Conservation (phyloP, 805 yeast genomes). For the Nakazawaea laoshanensis region DNA sequence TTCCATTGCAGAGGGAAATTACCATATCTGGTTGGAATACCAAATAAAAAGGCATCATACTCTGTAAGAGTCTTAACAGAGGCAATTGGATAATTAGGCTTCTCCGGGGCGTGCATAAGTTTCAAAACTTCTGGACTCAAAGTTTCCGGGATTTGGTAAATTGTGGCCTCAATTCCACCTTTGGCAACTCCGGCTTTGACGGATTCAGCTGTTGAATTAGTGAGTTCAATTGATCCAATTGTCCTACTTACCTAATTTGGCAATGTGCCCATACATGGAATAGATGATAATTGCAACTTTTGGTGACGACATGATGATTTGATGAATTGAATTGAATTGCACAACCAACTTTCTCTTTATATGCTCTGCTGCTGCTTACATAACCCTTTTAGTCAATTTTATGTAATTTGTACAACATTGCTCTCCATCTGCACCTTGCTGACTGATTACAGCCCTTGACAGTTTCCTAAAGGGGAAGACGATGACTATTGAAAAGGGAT, state of each 20-base stretch:
- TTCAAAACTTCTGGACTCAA: slow-evolving; percentile 52
- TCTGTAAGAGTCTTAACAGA: slow-evolving; percentile 43
- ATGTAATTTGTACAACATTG: too few species aligned
- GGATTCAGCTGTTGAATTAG: slow-evolving; percentile 40
- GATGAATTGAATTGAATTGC: neutral
- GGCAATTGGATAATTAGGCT: slow-evolving; percentile 50
- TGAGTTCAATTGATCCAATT: neutral
- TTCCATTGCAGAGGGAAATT: slow-evolving; percentile 69
- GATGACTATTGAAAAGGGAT: too few species aligned
- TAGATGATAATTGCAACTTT: slow-evolving; percentile 40
- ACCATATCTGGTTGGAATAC: slow-evolving; percentile 77
- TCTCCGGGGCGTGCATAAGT: slow-evolving; percentile 58
- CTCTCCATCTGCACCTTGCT: too few species aligned
- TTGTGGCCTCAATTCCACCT: slow-evolving; percentile 62
- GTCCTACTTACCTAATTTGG: slow-evolving; percentile 26
- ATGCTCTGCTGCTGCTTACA: too few species aligned
- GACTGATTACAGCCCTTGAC: too few species aligned
- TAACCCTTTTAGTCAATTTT: too few species aligned
- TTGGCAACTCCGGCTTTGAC: slow-evolving; percentile 62
- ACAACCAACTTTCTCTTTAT: too few species aligned
- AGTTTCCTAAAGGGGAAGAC: too few species aligned
- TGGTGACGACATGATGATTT: slow-evolving; percentile 1
- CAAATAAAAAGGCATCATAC: slow-evolving; percentile 71
- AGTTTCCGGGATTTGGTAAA: slow-evolving; percentile 79
- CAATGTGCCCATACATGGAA: slow-evolving; percentile 75